These are phyloP conservation scores for Garcia nutans DNA, from an alignment of 345 rosid species.

Conservation along the genomic window DNA sequence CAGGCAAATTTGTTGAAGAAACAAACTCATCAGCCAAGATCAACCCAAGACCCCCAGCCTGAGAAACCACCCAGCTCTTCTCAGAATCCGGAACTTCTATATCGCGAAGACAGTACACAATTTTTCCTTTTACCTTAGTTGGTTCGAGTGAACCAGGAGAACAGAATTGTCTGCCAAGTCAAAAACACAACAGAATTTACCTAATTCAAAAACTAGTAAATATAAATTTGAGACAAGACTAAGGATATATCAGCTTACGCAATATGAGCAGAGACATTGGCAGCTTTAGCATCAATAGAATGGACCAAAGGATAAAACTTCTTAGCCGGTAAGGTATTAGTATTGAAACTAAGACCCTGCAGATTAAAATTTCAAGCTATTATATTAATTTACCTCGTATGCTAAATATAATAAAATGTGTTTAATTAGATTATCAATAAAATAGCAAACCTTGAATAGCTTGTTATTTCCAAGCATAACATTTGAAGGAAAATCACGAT, in stretches of 20 bases:
- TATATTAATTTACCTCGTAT: not conserved
- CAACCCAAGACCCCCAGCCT: constrained; percentile 26
- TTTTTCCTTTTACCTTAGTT: constrained; percentile 16
- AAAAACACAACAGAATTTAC: not conserved
- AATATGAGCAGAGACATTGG: not conserved
- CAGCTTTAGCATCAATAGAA: constrained; percentile 17
- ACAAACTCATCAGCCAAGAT: constrained; percentile 8
- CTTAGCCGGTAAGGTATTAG: not conserved
- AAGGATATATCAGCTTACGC: constrained; percentile 14
- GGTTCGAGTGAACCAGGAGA: constrained; percentile 13
- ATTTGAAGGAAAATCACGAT: constrained; percentile 12
- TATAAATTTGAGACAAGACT: not conserved
- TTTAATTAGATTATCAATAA: not conserved
- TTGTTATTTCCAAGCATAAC: constrained; percentile 19
- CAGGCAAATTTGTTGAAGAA: not conserved
- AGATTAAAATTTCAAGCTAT: not conserved
- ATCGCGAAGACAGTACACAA: constrained; percentile 15
- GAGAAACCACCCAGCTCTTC: constrained; percentile 10
- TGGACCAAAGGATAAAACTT: constrained; percentile 20
- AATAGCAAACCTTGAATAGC: constrained; percentile 13
- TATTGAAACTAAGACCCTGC: constrained; percentile 23
- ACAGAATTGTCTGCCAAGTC: constrained; percentile 3
- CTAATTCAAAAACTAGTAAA: not conserved
- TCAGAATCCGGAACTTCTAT: not conserved
- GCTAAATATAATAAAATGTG: not conserved